Percentiles rank a stretch among this genome's conserved stretches.
Conservation (phyloP, 495 filamentous ascomycete genomes). For the Tuber indicum region DNA sequence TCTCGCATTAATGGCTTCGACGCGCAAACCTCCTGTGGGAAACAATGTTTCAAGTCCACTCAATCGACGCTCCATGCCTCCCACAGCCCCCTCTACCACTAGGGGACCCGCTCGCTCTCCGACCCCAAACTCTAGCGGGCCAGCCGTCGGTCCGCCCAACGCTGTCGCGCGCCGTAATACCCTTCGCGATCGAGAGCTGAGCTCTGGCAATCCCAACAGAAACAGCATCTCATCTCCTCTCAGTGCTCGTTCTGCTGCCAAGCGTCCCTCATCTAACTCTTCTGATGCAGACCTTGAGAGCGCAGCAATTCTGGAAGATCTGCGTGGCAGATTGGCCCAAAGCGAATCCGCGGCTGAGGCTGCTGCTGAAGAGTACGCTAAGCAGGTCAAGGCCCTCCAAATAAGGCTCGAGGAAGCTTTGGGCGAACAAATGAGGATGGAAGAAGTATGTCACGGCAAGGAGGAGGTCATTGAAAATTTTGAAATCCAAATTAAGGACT, state of each 20-base stretch:
- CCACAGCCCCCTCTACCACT: conserved; percentile 19
- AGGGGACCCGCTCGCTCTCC: conserved; percentile 32
- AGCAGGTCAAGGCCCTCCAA: conserved; percentile 78
- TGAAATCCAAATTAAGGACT: conserved; percentile 71
- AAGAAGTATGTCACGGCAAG: conserved; percentile 75
- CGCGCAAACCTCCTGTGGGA: conserved; percentile 38
- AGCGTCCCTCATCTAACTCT: conserved; percentile 26
- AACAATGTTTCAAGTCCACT: conserved; percentile 26
- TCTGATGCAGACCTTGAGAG: conserved; percentile 50
- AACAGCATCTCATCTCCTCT: conserved; percentile 36
- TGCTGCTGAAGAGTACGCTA: conserved; percentile 70
- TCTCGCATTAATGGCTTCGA: conserved; percentile 18
- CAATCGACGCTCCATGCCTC: conserved; percentile 38
- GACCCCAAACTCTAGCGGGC: conserved; percentile 18
- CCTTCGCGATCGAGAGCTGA: conserved; percentile 15
- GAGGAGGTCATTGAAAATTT: conserved; percentile 73
- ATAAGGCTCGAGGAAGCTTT: conserved; percentile 77
- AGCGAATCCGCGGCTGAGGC: conserved; percentile 70
- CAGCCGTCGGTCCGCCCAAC: background rate
- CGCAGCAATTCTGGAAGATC: conserved; percentile 72
- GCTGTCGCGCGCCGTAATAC: conserved; percentile 29
- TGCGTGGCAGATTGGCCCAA: conserved; percentile 71
- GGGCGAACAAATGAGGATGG: conserved; percentile 73
- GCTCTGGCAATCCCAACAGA: conserved; percentile 20
- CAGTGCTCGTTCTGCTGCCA: conserved; percentile 37